These are phyloP conservation scores for Rehmannia glutinosa DNA, from an alignment of 257 asterid genomes.

Conservation along the genomic window DNA sequence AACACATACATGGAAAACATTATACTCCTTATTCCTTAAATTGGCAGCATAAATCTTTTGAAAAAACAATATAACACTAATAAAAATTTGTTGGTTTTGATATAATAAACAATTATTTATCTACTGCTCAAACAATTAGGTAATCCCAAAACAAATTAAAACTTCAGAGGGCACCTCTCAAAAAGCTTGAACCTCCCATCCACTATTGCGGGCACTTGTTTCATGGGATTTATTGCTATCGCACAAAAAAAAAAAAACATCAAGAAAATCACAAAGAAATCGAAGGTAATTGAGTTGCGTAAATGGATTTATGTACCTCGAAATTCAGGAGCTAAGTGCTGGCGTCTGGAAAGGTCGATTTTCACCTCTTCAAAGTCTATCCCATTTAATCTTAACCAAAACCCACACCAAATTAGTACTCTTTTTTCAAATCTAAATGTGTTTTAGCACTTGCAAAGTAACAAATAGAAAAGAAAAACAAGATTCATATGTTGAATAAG, in stretches of 20 bases:
- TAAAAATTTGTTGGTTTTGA: background rate
- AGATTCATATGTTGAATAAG: slow-evolving; percentile 4
- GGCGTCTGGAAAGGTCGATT: slow-evolving; percentile 49
- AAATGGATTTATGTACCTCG: slow-evolving; percentile 33
- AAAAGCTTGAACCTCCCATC: slow-evolving; percentile 87
- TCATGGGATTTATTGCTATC: slow-evolving; percentile 74
- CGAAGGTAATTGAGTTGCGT: background rate
- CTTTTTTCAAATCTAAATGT: background rate
- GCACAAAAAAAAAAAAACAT: background rate
- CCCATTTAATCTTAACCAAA: slow-evolving; percentile 53
- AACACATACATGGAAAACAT: background rate
- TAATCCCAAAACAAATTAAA: background rate
- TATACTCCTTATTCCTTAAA: too few relatives aligned
- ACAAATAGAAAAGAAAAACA: background rate
- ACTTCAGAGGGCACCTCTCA: slow-evolving; percentile 57
- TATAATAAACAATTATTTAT: too few relatives aligned
- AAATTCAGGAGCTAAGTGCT: slow-evolving; percentile 66
- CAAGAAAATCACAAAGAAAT: background rate
- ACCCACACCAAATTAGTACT: slow-evolving; percentile 23
- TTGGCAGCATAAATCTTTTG: background rate
- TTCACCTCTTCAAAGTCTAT: slow-evolving; percentile 81
- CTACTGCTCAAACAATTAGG: too few relatives aligned
- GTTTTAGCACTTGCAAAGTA: background rate
- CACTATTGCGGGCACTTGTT: slow-evolving; percentile 75
- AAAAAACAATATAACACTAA: too few relatives aligned